Evolutionary conservation across 495 filamentous ascomycete species (phyloP), one percentile per base, ranked within the genome.

Genomic region (Trypethelium eluteriae): DNA sequence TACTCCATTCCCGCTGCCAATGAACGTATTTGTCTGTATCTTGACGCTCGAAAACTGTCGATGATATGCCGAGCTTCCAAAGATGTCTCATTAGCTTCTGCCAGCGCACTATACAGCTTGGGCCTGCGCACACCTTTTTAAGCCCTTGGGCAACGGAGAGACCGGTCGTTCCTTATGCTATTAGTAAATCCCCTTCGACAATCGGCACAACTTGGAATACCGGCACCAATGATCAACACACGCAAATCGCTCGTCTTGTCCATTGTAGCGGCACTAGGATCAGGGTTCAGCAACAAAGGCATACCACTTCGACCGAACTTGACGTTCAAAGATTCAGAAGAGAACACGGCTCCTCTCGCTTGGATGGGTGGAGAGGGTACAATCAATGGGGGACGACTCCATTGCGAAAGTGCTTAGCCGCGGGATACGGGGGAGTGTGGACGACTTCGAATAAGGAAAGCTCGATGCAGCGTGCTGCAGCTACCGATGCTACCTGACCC

Each of bases 1-100:
- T 81, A 36, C 77, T 81, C 83, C 83, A 85, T 68, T 85, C 81
- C 2, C 82, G 77, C 2, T 70, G 66, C n/a, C 77, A 78, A 14
- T 71, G 68, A 3, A 77, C 71, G 59, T 81, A 64, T 39, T 61
- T 70, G 2, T 63, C 39, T 18, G 32, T 14, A n/a, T 39, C 44
- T 57, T 82, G 76, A 36, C 76, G 74, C 67, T 84, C 82, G 65
- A 78, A 80, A 25, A 84, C 65, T 2, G 74, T 76, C 56, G 74
- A 80, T 2, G 76, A 71, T 47, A 85, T 79, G 12, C 79, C 78
- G 47, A 80, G 73, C 80, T 84, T 59, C 7, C 53, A 4, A 36
- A 56, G 38, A 39, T 10, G 12, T 16, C 41, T 50, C 67, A 65
- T 72, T 62, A 65, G 59, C 69, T 50, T 64, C 53, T 44, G 5